These are phyloP conservation scores for Fusarium sp. DNA, from an alignment of 2,329 filamentous ascomycete genomes.

Conservation along the genomic window DNA sequence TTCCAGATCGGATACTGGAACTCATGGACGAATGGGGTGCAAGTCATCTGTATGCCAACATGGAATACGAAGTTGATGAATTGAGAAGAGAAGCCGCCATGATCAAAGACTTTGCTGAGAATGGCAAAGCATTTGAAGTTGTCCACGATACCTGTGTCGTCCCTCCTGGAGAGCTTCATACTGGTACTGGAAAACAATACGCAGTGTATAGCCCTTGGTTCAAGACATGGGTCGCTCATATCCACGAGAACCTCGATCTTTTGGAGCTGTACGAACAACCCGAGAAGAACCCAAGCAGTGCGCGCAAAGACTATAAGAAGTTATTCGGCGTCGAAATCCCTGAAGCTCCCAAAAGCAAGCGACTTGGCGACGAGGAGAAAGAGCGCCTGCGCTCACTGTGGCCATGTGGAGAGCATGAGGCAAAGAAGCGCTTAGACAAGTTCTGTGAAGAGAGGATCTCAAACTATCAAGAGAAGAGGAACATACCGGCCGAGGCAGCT, in stretches of 20 bases:
- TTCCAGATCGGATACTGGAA: slow-evolving; percentile 71
- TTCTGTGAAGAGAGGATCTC: slow-evolving; percentile 74
- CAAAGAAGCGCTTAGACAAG: slow-evolving; percentile 68
- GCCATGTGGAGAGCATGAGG: slow-evolving; percentile 82
- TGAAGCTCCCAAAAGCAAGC: slow-evolving; percentile 70
- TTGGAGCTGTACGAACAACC: slow-evolving; percentile 69
- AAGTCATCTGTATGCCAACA: slow-evolving; percentile 81
- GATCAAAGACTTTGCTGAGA: slow-evolving; percentile 68
- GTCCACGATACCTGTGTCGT: slow-evolving; percentile 88
- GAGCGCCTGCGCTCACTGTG: slow-evolving; percentile 69
- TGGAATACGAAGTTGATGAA: slow-evolving; percentile 94
- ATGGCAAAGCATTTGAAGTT: slow-evolving; percentile 75
- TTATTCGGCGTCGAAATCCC: slow-evolving; percentile 73
- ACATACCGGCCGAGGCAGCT: slow-evolving; percentile 69
- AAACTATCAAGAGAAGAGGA: slow-evolving; percentile 72
- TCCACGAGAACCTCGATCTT: slow-evolving; percentile 76
- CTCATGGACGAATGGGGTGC: slow-evolving; percentile 78
- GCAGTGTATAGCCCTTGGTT: slow-evolving; percentile 89
- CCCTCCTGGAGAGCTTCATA: slow-evolving; percentile 74
- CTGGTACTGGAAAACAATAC: slow-evolving; percentile 79
- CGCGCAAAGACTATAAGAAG: slow-evolving; percentile 58
- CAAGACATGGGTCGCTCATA: slow-evolving; percentile 76
- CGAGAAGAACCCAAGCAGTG: slow-evolving; percentile 47
- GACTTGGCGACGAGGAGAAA: slow-evolving; percentile 67
- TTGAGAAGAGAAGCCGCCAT: slow-evolving; percentile 79